phyloP scores from a whole-genome alignment of 2,329 filamentous ascomycete species.

The Coniochaeta prunicola region DNA sequence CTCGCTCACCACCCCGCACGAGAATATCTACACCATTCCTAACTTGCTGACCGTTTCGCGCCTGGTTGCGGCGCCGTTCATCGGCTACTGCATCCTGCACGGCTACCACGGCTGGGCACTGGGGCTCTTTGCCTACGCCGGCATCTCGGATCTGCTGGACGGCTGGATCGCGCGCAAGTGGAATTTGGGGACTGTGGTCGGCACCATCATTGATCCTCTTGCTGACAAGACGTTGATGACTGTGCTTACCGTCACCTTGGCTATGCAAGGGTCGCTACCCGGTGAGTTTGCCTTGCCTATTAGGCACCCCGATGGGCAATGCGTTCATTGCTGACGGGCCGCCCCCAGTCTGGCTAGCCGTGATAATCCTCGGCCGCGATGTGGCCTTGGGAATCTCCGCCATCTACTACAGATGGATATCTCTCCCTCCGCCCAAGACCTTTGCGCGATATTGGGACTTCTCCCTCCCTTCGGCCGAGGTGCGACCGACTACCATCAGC shows the following conservation, averaged over 20 bases:
- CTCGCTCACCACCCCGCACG: conserved; percentile 43
- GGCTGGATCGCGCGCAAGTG: conserved; percentile 87
- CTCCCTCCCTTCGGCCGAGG: conserved; percentile 78
- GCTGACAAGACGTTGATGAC: conserved; percentile 97
- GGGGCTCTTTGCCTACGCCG: conserved; percentile 84
- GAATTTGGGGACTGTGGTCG: conserved; percentile 87
- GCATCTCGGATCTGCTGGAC: conserved; percentile 84
- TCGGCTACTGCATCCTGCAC: conserved; percentile 84
- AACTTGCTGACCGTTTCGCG: conserved; percentile 88
- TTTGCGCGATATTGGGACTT: conserved; percentile 96
- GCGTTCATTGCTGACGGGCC: neutral
- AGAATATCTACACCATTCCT: conserved; percentile 96
- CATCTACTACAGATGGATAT: conserved; percentile 94
- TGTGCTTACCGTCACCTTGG: conserved; percentile 76
- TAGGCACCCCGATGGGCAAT: neutral
- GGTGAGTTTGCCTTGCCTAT: conserved; percentile 38
- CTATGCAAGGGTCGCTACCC: conserved; percentile 74
- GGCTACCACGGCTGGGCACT: conserved; percentile 74
- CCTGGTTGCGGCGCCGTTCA: conserved; percentile 70
- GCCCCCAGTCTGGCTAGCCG: conserved; percentile 68
- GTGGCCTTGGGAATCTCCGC: conserved; percentile 75
- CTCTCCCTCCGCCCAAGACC: conserved; percentile 86
- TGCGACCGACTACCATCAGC: conserved; percentile 74
- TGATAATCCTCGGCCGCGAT: conserved; percentile 86
- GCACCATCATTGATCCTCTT: conserved; percentile 92